These are phyloP conservation scores for Alternaria burnsii DNA, from an alignment of 2,329 filamentous ascomycete species.

Conservation along the genomic window DNA sequence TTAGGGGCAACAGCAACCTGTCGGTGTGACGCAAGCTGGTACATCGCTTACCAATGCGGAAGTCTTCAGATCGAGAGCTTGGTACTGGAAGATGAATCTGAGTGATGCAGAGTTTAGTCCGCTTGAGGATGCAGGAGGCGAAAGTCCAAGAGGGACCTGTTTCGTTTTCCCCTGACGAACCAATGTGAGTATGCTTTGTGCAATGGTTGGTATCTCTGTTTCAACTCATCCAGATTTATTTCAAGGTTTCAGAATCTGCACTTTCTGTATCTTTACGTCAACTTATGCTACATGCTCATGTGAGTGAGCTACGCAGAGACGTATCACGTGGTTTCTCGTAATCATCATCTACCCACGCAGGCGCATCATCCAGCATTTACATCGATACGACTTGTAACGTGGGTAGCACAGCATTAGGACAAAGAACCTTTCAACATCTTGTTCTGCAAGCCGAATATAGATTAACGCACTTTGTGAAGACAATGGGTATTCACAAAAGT, in stretches of 20 bases:
- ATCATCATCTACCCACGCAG: background rate
- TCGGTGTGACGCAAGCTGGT: background rate
- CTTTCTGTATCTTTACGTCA: background rate
- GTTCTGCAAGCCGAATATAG: background rate
- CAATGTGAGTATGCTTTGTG: background rate
- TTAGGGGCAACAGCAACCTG: background rate
- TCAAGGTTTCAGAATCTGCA: background rate
- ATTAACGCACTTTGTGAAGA: background rate
- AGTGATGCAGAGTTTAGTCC: background rate
- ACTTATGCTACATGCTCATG: too few species aligned
- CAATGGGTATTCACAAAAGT: background rate
- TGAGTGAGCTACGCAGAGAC: background rate
- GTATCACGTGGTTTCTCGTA: background rate
- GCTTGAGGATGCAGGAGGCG: too few species aligned
- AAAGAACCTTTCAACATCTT: background rate
- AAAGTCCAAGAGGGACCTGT: background rate
- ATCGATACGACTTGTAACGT: too few species aligned
- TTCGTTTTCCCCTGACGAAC: background rate
- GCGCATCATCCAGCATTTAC: background rate
- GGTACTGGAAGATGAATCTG: background rate
- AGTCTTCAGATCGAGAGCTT: background rate
- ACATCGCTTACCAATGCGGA: constrained; percentile 3
- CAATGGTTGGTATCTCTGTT: background rate
- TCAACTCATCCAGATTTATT: background rate
- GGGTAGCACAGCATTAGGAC: background rate